Evolutionary conservation across 352 stramenopile species (phyloP).

Genomic region (Globisporangium acanthophoron): DNA sequence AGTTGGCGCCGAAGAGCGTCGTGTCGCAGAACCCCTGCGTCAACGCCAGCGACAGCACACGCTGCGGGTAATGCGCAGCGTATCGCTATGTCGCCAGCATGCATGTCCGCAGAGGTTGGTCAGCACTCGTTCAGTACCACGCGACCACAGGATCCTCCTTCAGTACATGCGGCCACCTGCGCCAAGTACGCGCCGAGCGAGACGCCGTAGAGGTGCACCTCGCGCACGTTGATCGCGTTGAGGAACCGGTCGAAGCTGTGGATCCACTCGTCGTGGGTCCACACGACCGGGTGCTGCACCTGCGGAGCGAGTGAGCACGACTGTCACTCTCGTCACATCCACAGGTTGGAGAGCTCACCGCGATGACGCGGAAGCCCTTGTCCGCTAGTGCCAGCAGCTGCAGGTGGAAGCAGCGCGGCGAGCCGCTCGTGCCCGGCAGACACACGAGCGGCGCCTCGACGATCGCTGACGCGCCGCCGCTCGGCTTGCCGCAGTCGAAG

Average conservation of each 20-base stretch:
- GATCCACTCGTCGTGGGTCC: conserved; percentile 79
- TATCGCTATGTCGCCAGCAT: conserved; percentile 31
- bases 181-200: conserved; percentile 66
- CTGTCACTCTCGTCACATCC: not conserved
- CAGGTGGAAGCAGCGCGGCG: conserved; percentile 51
- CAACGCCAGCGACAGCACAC: conserved; percentile 51
- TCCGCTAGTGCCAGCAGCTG: conserved; percentile 38
- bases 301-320: not conserved
- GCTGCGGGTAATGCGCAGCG: conserved; percentile 46
- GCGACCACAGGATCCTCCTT: too few relatives aligned
- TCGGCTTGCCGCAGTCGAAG: conserved; percentile 56
- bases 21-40: conserved; percentile 68
- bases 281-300: conserved; percentile 70
- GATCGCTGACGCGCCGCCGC: not conserved
- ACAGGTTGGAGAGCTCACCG: conserved; percentile 20
- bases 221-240: conserved; percentile 44
- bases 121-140: not conserved
- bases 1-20: conserved; percentile 30
- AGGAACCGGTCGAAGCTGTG: conserved; percentile 80
- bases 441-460: conserved; percentile 40
- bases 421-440: conserved; percentile 51
- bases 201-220: conserved; percentile 67
- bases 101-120: not conserved
- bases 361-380: conserved; percentile 65
- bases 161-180: conserved; percentile 26